Percentiles rank a stretch among this genome's conserved stretches.
These are phyloP conservation scores for Erodium chrysanthum DNA, from an alignment of 441 rosid species.

Conservation along the genomic window DNA sequence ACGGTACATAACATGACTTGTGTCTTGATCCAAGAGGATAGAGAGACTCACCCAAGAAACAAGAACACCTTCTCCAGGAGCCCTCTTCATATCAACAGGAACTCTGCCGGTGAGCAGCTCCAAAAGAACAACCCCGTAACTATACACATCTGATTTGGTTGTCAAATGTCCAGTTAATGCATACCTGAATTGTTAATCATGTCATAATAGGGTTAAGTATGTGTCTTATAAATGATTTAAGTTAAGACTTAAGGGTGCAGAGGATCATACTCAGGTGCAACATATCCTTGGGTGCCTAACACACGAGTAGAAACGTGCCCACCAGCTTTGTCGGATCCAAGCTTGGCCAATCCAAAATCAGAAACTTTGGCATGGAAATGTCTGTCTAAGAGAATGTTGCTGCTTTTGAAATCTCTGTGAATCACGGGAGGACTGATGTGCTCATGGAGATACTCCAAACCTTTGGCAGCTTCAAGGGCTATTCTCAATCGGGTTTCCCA, in stretches of 20 bases:
- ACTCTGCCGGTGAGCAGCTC: constrained; percentile 65
- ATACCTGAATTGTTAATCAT: constrained; percentile 29
- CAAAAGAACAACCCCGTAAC: constrained; percentile 62
- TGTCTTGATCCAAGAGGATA: not conserved
- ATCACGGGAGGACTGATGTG: constrained; percentile 57
- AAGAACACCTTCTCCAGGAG: constrained; percentile 5
- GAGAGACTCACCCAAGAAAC: constrained; percentile 21
- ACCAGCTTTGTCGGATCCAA: constrained; percentile 85
- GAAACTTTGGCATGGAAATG: constrained; percentile 59
- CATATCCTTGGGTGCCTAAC: constrained; percentile 66
- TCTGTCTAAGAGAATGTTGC: constrained; percentile 55
- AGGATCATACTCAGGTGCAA: constrained; percentile 50
- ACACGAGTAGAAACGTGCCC: constrained; percentile 87
- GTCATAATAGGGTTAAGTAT: too few species aligned
- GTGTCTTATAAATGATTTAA: not conserved
- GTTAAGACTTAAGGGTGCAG: constrained; percentile 7
- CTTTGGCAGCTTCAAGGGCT: constrained; percentile 68
- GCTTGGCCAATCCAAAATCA: constrained; percentile 62
- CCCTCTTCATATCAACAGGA: constrained; percentile 4
- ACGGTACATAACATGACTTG: not conserved
- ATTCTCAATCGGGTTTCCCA: constrained; percentile 65
- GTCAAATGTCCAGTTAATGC: constrained; percentile 68
- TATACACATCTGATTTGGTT: constrained; percentile 66
- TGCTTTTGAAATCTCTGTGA: constrained; percentile 69
- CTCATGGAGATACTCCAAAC: constrained; percentile 67